Percentiles rank a stretch among this genome's conserved stretches.
These are phyloP conservation scores for Geotrichum cucujoidarum DNA, from an alignment of 1,139 yeast genomes.

Conservation along the genomic window DNA sequence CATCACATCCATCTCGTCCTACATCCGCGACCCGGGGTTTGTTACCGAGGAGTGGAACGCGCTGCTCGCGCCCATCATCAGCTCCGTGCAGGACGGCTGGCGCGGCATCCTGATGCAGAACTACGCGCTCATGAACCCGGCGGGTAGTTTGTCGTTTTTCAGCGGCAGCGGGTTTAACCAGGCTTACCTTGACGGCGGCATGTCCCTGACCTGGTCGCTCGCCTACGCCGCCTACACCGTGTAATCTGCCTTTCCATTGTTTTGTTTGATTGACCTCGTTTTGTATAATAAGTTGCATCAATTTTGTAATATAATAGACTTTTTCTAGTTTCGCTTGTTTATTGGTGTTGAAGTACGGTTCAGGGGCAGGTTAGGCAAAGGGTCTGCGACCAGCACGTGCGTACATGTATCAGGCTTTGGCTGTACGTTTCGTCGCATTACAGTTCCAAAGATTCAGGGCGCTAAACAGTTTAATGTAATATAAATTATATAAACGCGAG, in stretches of 20 bases:
- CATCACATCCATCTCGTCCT: constrained; percentile 76
- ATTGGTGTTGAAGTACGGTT: neutral
- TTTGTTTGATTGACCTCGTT: too few species aligned
- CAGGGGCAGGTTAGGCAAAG: too few species aligned
- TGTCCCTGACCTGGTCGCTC: constrained; percentile 82
- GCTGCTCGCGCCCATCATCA: constrained; percentile 48
- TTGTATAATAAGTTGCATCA: too few species aligned
- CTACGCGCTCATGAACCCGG: constrained; percentile 45
- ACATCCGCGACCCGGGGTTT: constrained; percentile 61
- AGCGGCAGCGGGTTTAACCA: constrained; percentile 42
- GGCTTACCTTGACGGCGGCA: constrained; percentile 74
- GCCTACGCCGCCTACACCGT: constrained; percentile 59
- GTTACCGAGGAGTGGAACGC: constrained; percentile 81
- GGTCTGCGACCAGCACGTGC: too few species aligned
- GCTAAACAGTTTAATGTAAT: too few species aligned
- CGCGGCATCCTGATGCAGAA: constrained; percentile 76
- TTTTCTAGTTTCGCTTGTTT: neutral
- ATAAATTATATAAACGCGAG: too few species aligned
- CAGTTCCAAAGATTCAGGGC: too few species aligned
- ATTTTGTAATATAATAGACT: too few species aligned
- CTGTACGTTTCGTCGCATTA: too few species aligned
- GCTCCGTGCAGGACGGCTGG: constrained; percentile 71
- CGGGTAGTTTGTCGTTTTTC: constrained; percentile 51
- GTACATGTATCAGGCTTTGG: too few species aligned
- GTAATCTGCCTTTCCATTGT: too few species aligned